phyloP scores from a whole-genome alignment of 2,329 filamentous ascomycete genomes.

The Curvularia spicifera region DNA sequence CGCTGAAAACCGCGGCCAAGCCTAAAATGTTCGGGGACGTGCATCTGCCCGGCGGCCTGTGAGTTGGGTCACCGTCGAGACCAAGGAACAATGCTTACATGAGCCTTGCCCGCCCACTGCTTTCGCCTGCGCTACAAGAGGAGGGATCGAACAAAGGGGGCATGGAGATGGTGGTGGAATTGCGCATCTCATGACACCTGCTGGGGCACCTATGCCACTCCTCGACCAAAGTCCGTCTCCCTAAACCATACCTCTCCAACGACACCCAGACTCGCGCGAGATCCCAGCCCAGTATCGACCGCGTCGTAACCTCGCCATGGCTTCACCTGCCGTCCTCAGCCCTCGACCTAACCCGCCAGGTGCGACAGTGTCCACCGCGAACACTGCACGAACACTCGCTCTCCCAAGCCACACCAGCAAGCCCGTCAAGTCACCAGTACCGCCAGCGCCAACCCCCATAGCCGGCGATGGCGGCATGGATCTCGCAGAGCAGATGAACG shows the following conservation, averaged over 20 bases:
- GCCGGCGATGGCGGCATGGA: slow-evolving; percentile 40
- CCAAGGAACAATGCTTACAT: slow-evolving; percentile 1
- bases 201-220: neutral
- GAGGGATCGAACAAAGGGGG: slow-evolving; percentile 4
- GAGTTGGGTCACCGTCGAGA: slow-evolving; percentile 1
- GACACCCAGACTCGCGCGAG: neutral
- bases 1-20: slow-evolving; percentile 35
- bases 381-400: slow-evolving; percentile 44
- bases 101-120: neutral
- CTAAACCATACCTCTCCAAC: neutral
- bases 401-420: slow-evolving; percentile 36
- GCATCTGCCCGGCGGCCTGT: slow-evolving; percentile 7
- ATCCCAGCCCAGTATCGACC: neutral
- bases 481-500: slow-evolving; percentile 57
- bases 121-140: slow-evolving; percentile 5
- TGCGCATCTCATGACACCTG: slow-evolving; percentile 2
- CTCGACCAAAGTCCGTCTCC: neutral
- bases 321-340: slow-evolving; percentile 37
- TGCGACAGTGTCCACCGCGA: slow-evolving; percentile 17
- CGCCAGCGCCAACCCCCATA: slow-evolving; percentile 21
- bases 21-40: slow-evolving; percentile 27
- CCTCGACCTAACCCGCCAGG: slow-evolving; percentile 37
- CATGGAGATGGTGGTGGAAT: slow-evolving; percentile 7
- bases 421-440: slow-evolving; percentile 20
- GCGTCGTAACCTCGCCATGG: slow-evolving; percentile 23